Base-by-base conservation (phyloP, 163 green algal species). In the Chlamydomonas reinhardtii region DNA sequence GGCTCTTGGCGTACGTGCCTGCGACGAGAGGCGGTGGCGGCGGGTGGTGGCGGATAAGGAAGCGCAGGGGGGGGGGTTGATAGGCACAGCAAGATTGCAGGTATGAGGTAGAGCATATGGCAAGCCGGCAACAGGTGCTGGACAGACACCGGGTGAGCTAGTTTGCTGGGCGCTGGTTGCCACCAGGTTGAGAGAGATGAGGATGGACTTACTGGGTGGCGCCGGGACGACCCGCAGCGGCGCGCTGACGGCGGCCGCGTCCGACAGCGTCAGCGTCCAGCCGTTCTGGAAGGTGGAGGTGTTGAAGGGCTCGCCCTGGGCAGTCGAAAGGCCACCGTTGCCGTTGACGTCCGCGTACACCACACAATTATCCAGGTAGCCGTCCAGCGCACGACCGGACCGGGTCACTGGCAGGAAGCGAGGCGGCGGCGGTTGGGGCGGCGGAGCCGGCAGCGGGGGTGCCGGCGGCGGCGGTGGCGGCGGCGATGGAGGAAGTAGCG, bases 361-460 rank as follows among this genome's bases (percentile, higher is more conserved):
- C 31, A 85, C 54, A 34, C 79, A 85, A 54, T 85, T 85, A 12
- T 85, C 79, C 34, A 78, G 62, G 69, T 85, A 85, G 2, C 69
- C 79, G 69, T 85, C 79, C 14, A 78, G 4, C 20, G 62, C 17
- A 16, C 79, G 70, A 25, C 79, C 79, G 2, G 69, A 64, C 20
- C 77, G 69, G 15, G 43, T 25, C 25, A 85, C 22, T 27, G 79
- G 69, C 2, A 2, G 34, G 68, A 85, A 78, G 54, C 52, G 25
- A 6, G 68, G 52, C 25, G 79, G 79, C 68, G 69, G 69, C 32
- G 69, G 52, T 5, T 31, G 66, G 16, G 78, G 31, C 20, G 66
- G 48, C 61, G 62, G 4, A 3, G n/a, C 43, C n/a, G 31, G 31
- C 31, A 52, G 43, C n/a, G 48, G 48, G 2, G 66, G 3, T 20